These are phyloP conservation scores for Blastocladiella britannica DNA, from an alignment of 192 early-diverging fungal genomes.

Conservation along the genomic window DNA sequence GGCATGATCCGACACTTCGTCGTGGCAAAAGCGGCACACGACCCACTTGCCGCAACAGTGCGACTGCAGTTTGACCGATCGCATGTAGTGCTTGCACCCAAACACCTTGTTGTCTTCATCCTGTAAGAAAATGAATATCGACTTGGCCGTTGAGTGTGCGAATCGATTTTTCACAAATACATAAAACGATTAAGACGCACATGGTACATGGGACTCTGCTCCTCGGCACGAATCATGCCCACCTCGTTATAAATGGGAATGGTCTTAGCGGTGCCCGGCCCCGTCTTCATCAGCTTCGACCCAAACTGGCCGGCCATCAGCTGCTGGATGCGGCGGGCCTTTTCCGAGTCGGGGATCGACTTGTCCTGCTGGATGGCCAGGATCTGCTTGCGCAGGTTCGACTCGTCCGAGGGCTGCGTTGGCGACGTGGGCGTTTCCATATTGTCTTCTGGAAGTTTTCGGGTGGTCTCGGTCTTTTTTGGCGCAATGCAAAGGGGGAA, in stretches of 20 bases:
- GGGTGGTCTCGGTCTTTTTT: too few relatives aligned
- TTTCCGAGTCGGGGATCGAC: slow-evolving; percentile 17
- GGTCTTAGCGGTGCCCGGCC: slow-evolving; percentile 15
- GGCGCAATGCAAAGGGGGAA: too few relatives aligned
- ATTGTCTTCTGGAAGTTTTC: too few relatives aligned
- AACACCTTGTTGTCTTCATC: slow-evolving; percentile 18
- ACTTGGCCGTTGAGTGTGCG: not conserved
- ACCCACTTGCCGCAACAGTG: slow-evolving; percentile 54
- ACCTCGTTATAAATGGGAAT: slow-evolving; percentile 17
- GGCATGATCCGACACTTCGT: slow-evolving; percentile 38
- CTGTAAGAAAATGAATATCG: slow-evolving; percentile 3
- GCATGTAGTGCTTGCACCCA: slow-evolving; percentile 41
- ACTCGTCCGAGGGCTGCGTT: too few relatives aligned
- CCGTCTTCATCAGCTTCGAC: slow-evolving; percentile 27
- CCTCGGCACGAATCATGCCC: slow-evolving; percentile 14
- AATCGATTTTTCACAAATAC: not conserved
- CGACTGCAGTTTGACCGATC: slow-evolving; percentile 35
- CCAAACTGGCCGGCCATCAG: not conserved
- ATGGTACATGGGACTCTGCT: slow-evolving; percentile 17
- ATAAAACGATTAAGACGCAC: slow-evolving; percentile 7
- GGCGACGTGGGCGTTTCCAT: too few relatives aligned
- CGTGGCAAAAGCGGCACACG: slow-evolving; percentile 59
- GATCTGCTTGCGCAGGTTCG: slow-evolving; percentile 25
- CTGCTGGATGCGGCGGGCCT: slow-evolving; percentile 32
- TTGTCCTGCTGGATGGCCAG: slow-evolving; percentile 23